Evolutionary conservation across 1,284 basidiomycete species (phyloP).

Genomic region (Mycosarcoma mackinlayi): DNA sequence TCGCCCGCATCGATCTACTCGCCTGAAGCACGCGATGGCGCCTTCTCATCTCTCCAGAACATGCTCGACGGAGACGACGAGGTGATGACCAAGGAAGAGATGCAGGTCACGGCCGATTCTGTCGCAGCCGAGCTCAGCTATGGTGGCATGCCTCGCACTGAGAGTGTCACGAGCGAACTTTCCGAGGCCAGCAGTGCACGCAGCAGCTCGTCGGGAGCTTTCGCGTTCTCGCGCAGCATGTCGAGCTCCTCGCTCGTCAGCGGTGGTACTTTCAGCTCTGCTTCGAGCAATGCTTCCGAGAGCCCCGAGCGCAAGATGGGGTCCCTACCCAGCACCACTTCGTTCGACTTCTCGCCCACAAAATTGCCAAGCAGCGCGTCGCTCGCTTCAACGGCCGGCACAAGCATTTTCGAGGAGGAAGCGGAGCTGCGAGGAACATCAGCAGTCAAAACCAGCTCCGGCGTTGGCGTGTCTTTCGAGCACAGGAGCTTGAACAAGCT

Average conservation of each 20-base stretch:
- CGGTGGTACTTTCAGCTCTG: conserved; percentile 45
- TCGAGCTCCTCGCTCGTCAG: conserved; percentile 48
- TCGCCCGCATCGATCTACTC: conserved; percentile 43
- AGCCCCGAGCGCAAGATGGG: conserved; percentile 40
- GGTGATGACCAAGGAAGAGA: conserved; percentile 21
- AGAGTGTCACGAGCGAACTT: conserved; percentile 45
- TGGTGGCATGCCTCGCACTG: conserved; percentile 28
- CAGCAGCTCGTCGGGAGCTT: conserved; percentile 48
- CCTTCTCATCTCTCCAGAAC: conserved; percentile 27
- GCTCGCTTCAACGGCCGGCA: conserved; percentile 40
- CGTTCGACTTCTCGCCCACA: conserved; percentile 36
- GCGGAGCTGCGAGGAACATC: conserved; percentile 5
- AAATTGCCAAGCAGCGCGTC: conserved; percentile 39
- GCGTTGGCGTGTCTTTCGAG: neutral
- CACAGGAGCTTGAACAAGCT: conserved; percentile 15
- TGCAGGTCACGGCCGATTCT: conserved; percentile 30
- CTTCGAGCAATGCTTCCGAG: conserved; percentile 44
- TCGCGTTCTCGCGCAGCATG: conserved; percentile 51
- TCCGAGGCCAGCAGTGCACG: conserved; percentile 35
- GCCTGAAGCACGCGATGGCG: conserved; percentile 16
- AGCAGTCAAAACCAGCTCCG: neutral
- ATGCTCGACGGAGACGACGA: conserved; percentile 22
- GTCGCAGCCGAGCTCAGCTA: conserved; percentile 28
- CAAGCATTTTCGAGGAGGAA: conserved; percentile 39
- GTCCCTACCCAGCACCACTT: conserved; percentile 23